phyloP scores from a whole-genome alignment of 2,329 filamentous ascomycete genomes.

The Didymella segeticola region DNA sequence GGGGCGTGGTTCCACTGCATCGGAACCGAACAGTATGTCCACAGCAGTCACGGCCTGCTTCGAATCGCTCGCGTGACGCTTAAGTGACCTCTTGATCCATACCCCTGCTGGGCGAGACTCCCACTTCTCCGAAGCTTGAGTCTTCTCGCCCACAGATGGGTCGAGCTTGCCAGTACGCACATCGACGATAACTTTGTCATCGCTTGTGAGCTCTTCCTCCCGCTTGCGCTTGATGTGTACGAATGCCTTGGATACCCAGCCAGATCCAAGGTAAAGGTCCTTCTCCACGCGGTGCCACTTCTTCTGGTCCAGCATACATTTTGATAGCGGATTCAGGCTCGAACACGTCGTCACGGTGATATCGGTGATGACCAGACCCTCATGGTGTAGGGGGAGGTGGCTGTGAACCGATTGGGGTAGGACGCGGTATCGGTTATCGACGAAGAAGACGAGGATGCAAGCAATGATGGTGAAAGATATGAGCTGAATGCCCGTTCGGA shows the following conservation, averaged over 20 bases:
- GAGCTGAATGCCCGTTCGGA: constrained; percentile 76
- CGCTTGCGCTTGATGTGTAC: constrained; percentile 83
- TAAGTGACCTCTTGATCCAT: constrained; percentile 80
- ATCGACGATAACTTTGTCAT: constrained; percentile 82
- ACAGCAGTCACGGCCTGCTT: constrained; percentile 77
- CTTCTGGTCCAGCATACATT: constrained; percentile 74
- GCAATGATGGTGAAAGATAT: constrained; percentile 66
- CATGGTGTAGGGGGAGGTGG: constrained; percentile 81
- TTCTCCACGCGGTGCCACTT: constrained; percentile 88
- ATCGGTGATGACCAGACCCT: constrained; percentile 85
- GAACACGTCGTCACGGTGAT: constrained; percentile 80
- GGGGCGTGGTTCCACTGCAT: constrained; percentile 86
- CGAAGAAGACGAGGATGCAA: constrained; percentile 76
- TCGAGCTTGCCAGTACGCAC: constrained; percentile 76
- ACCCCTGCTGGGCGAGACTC: constrained; percentile 78
- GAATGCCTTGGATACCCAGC: constrained; percentile 79
- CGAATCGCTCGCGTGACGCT: constrained; percentile 76
- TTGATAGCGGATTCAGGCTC: constrained; percentile 73
- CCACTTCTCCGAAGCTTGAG: constrained; percentile 70
- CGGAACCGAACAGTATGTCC: constrained; percentile 87
- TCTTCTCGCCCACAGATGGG: constrained; percentile 65
- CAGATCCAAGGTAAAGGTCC: constrained; percentile 79
- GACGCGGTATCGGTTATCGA: constrained; percentile 88
- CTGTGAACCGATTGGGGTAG: constrained; percentile 85
- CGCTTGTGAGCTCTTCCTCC: constrained; percentile 77